A percentile compares a stretch with the other conserved stretches of the same genome.
These are phyloP conservation scores for Ceratopteris richardii DNA, from an alignment of 75 land plant genomes.

Conservation along the genomic window DNA sequence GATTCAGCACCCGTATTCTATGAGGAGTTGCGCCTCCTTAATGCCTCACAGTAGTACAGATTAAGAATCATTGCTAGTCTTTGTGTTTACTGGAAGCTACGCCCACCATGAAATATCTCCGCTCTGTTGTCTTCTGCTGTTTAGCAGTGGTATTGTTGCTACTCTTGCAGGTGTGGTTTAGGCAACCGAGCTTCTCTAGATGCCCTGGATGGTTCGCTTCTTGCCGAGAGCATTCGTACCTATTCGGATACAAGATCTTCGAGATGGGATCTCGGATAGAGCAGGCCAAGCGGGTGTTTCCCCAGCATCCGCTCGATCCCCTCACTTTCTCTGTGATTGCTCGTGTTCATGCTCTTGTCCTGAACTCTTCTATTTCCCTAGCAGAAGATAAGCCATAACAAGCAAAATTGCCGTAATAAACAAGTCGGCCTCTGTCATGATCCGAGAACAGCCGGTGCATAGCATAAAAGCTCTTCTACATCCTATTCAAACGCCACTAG, in stretches of 20 bases:
- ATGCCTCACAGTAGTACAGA: no score
- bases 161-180: slow-evolving; percentile 16
- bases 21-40: no score
- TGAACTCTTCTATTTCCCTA: slow-evolving; percentile 27
- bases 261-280: no score
- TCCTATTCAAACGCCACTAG: no score
- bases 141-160: slow-evolving; percentile 10
- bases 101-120: background rate
- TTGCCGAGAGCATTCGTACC: slow-evolving; percentile 4
- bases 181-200: background rate
- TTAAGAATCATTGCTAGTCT: no score
- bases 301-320: slow-evolving; percentile 81
- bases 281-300: background rate
- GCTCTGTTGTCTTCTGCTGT: background rate
- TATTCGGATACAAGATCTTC: background rate
- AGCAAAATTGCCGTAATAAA: no score
- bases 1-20: no score
- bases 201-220: slow-evolving; percentile 10
- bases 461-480: no score
- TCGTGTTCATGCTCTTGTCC: slow-evolving; percentile 35
- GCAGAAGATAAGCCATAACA: no score
- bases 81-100: no score
- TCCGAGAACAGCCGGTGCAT: no score
- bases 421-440: no score
- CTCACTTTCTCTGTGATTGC: slow-evolving; percentile 51